A percentile compares a stretch with the other conserved stretches of the same genome.
Evolutionary conservation across 2,329 filamentous ascomycete species (phyloP).

Genomic region (Fusarium sp.): DNA sequence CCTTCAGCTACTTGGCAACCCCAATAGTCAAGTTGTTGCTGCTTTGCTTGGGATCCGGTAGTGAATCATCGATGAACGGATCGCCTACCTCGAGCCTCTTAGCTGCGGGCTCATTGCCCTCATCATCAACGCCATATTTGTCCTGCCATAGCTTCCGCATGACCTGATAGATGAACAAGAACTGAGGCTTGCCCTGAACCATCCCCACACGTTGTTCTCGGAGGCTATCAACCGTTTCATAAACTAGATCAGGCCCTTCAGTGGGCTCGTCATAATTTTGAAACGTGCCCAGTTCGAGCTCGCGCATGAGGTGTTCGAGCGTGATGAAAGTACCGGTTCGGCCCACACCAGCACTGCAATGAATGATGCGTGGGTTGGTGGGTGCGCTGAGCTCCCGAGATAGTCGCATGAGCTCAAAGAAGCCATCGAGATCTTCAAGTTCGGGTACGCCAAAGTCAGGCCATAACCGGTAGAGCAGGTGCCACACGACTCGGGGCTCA

Average conservation of each 20-base stretch:
- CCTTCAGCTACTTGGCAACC: constrained; percentile 16
- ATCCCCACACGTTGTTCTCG: constrained; percentile 92
- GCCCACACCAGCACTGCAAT: constrained; percentile 93
- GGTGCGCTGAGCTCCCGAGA: constrained; percentile 69
- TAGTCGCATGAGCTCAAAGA: constrained; percentile 77
- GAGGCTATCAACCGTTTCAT: constrained; percentile 81
- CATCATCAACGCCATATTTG: constrained; percentile 62
- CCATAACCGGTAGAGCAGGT: constrained; percentile 89
- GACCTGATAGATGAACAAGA: constrained; percentile 89
- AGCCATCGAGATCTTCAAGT: constrained; percentile 73
- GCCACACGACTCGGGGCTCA: constrained; percentile 75
- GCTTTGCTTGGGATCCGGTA: constrained; percentile 23
- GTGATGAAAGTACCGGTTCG: constrained; percentile 96
- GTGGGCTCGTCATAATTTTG: constrained; percentile 56
- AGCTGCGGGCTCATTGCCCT: constrained; percentile 59
- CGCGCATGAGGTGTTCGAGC: constrained; percentile 88
- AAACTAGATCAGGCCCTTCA: constrained; percentile 73
- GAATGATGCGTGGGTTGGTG: constrained; percentile 78
- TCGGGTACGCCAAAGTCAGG: constrained; percentile 89
- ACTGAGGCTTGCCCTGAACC: constrained; percentile 92
- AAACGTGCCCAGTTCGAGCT: constrained; percentile 81
- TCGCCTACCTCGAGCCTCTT: constrained; percentile 67
- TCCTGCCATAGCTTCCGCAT: constrained; percentile 80
- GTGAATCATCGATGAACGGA: constrained; percentile 50
- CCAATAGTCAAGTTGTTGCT: constrained; percentile 7